These are phyloP conservation scores for Aureobasidium sp. DNA, from an alignment of 2,329 filamentous ascomycete genomes.

Conservation along the genomic window DNA sequence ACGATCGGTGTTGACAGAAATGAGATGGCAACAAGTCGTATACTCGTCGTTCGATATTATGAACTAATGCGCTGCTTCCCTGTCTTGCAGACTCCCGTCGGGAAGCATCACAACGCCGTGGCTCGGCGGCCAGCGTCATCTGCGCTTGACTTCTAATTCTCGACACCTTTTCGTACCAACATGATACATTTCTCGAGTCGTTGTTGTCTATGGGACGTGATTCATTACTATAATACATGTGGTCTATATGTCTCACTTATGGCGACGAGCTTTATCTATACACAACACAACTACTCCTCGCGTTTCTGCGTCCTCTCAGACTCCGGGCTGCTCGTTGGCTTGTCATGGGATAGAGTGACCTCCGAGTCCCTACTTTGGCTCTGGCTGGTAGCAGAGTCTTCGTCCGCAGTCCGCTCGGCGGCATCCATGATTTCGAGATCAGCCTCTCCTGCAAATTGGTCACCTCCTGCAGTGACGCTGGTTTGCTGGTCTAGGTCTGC, in stretches of 20 bases:
- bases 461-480: constrained; percentile 22
- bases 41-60: neutral
- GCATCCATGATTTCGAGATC: constrained; percentile 23
- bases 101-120: neutral
- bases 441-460: constrained; percentile 26
- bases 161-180: neutral
- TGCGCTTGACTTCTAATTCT: neutral
- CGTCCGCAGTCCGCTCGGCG: constrained; percentile 3
- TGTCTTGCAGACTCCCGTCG: neutral
- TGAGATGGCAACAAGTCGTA: neutral
- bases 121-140: neutral
- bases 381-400: constrained; percentile 15
- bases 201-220: neutral
- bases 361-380: neutral
- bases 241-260: neutral
- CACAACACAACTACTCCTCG: neutral
- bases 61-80: neutral
- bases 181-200: too few relatives aligned
- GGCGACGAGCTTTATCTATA: neutral
- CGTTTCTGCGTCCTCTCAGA: neutral
- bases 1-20: too few relatives aligned
- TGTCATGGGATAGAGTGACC: too few relatives aligned
- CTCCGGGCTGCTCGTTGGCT: too few relatives aligned
- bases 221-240: constrained; percentile 13
- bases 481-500: constrained; percentile 19